These are phyloP conservation scores for Stenogyne calaminthoides DNA, from an alignment of 305 asterid species.

Conservation along the genomic window DNA sequence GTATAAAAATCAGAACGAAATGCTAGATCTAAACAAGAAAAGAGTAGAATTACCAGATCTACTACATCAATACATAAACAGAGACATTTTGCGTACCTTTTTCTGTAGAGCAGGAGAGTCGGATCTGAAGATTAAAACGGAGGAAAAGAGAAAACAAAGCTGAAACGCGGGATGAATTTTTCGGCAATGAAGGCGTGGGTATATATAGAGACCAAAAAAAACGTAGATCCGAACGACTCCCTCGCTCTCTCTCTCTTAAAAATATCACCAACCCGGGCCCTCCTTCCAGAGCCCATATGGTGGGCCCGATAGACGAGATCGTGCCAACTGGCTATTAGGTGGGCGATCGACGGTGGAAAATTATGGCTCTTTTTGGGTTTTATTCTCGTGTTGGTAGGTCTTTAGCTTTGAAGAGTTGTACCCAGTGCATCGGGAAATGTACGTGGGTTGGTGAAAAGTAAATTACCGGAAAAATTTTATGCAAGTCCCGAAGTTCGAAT, in stretches of 20 bases:
- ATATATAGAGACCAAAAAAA: slow-evolving; percentile 23
- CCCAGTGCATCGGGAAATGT: slow-evolving; percentile 22
- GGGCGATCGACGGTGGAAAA: slow-evolving; percentile 32
- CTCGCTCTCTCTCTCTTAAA: slow-evolving; percentile 9
- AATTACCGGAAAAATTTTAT: background rate
- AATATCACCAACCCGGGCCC: slow-evolving; percentile 23
- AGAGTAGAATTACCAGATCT: slow-evolving; percentile 10
- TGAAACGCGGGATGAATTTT: slow-evolving; percentile 16
- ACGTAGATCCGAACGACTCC: slow-evolving; percentile 34
- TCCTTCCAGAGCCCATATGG: background rate
- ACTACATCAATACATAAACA: background rate
- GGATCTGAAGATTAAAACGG: slow-evolving; percentile 22
- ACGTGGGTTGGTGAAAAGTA: slow-evolving; percentile 28
- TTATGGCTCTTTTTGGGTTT: background rate
- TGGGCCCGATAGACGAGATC: background rate
- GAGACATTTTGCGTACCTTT: slow-evolving; percentile 24
- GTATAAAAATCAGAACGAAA: background rate
- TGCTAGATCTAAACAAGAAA: slow-evolving; percentile 25
- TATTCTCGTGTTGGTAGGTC: background rate
- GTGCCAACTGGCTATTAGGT: slow-evolving; percentile 23
- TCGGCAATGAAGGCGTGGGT: slow-evolving; percentile 6
- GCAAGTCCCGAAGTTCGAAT: background rate
- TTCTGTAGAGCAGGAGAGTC: background rate
- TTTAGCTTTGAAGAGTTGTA: slow-evolving; percentile 10
- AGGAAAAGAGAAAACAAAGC: background rate